Evolutionary conservation across 192 early-diverging fungal species (phyloP), one percentile per base, ranked within the genome.

Genomic region (Umbelopsis sp.): DNA sequence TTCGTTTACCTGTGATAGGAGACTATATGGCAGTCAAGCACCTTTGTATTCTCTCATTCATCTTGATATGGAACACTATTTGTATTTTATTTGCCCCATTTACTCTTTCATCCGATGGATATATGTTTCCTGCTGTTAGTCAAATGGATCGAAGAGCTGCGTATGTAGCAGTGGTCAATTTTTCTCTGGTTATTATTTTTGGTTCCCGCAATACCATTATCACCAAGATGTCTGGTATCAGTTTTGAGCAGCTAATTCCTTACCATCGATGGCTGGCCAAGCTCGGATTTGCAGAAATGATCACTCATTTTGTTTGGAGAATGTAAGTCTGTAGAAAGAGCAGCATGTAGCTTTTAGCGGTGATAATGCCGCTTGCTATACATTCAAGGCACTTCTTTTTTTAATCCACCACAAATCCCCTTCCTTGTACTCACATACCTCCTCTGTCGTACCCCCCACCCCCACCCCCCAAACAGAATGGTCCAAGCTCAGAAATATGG

Each of bases 181-280:
- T 75, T 51, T 68, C 73, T 3, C 77, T 84, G 43, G 75, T 81
- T n/a, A 74, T 80, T 44, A 44, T 78, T 2, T 49, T 84, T 7
- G 82, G 74, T 12, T 74, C 80, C 41, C 56, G 82, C 0, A 84
- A 84, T 44, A 70, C 77, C 14, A 26, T 84, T 9, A 56, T 84
- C 12, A 22, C 73, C 9, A 67, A 59, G 8, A 71, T 84, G 45
- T 62, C 73, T 16, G 82, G 82, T 45, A 34, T 84, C 11, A 68
- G 80, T 11, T 81, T 79, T 71, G 82, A 84, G 50, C 47, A 69
- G 5, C 59, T 84, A 41, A 74, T 84, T 44, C 77, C 69, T 22
- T 84, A 66, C 36, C 82, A 84, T 77, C 74, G 82, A 0, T 81
- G 80, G 80, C 31, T 81, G 32, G 82, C 74, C 34, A 69, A 77